Evolutionary conservation across 169 alveolate species (phyloP), one percentile per base, ranked within the genome.

Genomic region (Eimeria sp.): DNA sequence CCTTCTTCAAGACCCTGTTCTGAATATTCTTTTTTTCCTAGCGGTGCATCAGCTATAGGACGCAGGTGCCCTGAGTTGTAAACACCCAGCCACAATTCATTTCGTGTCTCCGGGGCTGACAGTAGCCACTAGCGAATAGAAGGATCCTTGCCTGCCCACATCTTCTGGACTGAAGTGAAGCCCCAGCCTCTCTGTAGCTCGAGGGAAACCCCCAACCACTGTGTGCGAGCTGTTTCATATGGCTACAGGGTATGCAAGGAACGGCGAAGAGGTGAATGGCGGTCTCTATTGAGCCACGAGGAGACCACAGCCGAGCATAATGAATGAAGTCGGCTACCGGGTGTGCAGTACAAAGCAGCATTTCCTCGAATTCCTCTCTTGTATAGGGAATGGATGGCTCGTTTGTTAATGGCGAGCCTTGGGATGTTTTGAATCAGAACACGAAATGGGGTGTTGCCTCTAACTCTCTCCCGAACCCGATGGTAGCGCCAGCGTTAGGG

Each of bases 361-460:
- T 2, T 27, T 49, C 52, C 25, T 11, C 18, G 33, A 13, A 4
- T 4, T 6, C n/a, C 25, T 46, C 10, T 66, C 30, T 10, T 43
- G 13, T 43, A n/a, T n/a, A 62, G 66, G 83, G 82, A 43, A 87
- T 87, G 94, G 82, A 83, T 68, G 49, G 83, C 68, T 58, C 83
- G 71, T 66, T 87, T 25, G 94, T 87, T 46, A 54, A 87, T 46
- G 83, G 49, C 64, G 68, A 43, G 82, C 52, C 71, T 40, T 43
- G 66, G 83, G 33, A 30, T 56, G 40, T 58, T 20, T 58, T 58
- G 58, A 64, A 54, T 37, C 37, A 6, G 8, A 52, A 11, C 72
- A 37, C 33, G 91, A 14, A 43, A 60, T 85, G 91, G 91, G 78
- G 78, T 60, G 87, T n/a, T 23, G n/a, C 66, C 40, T 27, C 52